A percentile compares a stretch with the other conserved stretches of the same genome.
Evolutionary conservation across 305 asterid genomes (phyloP).

Genomic region (Fraxinus ornus): DNA sequence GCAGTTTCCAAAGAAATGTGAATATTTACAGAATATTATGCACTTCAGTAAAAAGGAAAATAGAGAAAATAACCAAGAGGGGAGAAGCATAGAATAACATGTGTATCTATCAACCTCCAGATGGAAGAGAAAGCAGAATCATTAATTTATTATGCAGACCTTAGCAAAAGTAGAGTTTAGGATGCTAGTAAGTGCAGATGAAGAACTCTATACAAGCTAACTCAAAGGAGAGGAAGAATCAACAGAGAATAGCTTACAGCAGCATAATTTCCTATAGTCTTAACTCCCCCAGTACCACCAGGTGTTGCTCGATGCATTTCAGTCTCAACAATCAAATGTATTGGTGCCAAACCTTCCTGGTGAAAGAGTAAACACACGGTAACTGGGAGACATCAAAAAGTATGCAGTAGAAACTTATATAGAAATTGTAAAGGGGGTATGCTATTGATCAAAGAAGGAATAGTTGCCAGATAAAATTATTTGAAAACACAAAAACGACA

Average conservation of each 20-base stretch:
- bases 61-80: neutral
- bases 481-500: neutral
- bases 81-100: conserved; percentile 1
- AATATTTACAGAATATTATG: neutral
- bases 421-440: neutral
- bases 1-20: conserved; percentile 6
- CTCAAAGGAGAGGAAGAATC: conserved; percentile 2
- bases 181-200: neutral
- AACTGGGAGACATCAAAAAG: neutral
- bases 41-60: neutral
- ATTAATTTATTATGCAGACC: neutral
- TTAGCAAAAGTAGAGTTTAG: neutral
- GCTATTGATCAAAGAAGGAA: neutral
- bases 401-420: neutral
- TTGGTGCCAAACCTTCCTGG: conserved; percentile 98
- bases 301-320: conserved; percentile 97
- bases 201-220: neutral
- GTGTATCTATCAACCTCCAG: neutral
- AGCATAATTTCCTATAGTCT: conserved; percentile 97
- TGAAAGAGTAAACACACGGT: conserved; percentile 13
- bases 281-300: conserved; percentile 98
- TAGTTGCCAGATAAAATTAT: neutral
- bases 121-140: neutral
- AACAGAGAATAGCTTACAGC: conserved; percentile 51
- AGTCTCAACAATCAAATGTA: conserved; percentile 83